Percentiles rank a stretch among this genome's conserved stretches.
Conservation (phyloP, 1,284 basidiomycete species). For the Austroboletus niveus region DNA sequence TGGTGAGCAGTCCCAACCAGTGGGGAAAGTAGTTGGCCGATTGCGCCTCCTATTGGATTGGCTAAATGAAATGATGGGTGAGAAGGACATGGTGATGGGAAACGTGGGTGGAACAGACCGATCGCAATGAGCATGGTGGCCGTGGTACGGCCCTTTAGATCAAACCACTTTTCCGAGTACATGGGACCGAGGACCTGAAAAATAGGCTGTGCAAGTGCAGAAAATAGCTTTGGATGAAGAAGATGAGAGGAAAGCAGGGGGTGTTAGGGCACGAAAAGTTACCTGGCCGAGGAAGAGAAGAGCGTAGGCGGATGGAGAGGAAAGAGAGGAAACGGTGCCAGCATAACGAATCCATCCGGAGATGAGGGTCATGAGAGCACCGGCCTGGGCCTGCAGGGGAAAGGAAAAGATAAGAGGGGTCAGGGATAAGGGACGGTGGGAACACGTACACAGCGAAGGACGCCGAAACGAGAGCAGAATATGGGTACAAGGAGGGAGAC, state of each 20-base stretch:
- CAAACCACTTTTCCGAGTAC: constrained; percentile 81
- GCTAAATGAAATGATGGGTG: constrained; percentile 36
- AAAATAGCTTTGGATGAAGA: constrained; percentile 20
- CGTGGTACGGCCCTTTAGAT: constrained; percentile 67
- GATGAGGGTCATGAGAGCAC: constrained; percentile 49
- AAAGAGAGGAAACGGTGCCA: constrained; percentile 55
- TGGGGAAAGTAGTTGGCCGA: constrained; percentile 71
- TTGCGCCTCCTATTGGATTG: constrained; percentile 64
- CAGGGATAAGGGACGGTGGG: neutral
- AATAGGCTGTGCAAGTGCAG: constrained; percentile 60
- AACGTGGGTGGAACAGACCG: constrained; percentile 35
- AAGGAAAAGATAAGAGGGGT: neutral
- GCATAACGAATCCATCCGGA: constrained; percentile 76
- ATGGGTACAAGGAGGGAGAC: constrained; percentile 55
- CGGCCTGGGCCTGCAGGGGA: constrained; percentile 46
- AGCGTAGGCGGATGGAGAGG: constrained; percentile 52
- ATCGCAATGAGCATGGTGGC: constrained; percentile 80
- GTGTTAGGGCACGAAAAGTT: constrained; percentile 43
- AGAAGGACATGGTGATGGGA: too few species aligned
- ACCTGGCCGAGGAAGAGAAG: constrained; percentile 73
- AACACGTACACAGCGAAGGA: constrained; percentile 55
- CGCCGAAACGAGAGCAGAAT: constrained; percentile 55
- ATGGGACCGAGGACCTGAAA: constrained; percentile 73
- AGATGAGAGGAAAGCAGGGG: constrained; percentile 31
- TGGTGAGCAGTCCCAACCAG: constrained; percentile 51